These are phyloP conservation scores for Hypomontagnella submonticulosa DNA, from an alignment of 495 filamentous ascomycete species.

Conservation along the genomic window DNA sequence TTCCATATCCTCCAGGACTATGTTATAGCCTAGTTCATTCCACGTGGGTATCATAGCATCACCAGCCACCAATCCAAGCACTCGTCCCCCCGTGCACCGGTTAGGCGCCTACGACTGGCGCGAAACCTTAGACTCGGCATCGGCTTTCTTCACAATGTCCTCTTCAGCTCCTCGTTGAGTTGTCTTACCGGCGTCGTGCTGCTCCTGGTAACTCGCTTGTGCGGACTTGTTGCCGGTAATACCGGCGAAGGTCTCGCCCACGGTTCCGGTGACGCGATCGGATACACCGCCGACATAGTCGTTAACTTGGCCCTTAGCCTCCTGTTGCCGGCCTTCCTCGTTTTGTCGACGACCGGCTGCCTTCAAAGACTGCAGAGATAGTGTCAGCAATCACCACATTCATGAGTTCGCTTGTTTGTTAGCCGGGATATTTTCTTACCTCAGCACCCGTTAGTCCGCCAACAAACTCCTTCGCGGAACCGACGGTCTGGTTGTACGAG, in stretches of 20 bases:
- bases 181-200: constrained; percentile 89
- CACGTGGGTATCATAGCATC: constrained; percentile 45
- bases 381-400: background rate
- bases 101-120: constrained; percentile 13
- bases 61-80: constrained; percentile 4
- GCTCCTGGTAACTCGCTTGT: constrained; percentile 67
- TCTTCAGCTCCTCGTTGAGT: constrained; percentile 84
- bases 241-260: constrained; percentile 75
- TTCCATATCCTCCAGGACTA: background rate
- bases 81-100: background rate
- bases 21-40: constrained; percentile 2
- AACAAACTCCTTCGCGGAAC: constrained; percentile 83
- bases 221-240: constrained; percentile 75
- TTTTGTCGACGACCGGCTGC: constrained; percentile 81
- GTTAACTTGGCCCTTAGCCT: constrained; percentile 84
- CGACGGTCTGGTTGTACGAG: constrained; percentile 86
- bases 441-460: constrained; percentile 81
- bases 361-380: constrained; percentile 65
- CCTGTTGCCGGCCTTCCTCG: constrained; percentile 78
- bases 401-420: background rate
- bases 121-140: constrained; percentile 48
- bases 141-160: constrained; percentile 79
- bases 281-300: constrained; percentile 77
- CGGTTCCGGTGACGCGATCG: constrained; percentile 76
- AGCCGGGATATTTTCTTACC: constrained; percentile 48